Base-by-base conservation (phyloP, 208 protist genomes). In the Kentomonas sorsogonicus region DNA sequence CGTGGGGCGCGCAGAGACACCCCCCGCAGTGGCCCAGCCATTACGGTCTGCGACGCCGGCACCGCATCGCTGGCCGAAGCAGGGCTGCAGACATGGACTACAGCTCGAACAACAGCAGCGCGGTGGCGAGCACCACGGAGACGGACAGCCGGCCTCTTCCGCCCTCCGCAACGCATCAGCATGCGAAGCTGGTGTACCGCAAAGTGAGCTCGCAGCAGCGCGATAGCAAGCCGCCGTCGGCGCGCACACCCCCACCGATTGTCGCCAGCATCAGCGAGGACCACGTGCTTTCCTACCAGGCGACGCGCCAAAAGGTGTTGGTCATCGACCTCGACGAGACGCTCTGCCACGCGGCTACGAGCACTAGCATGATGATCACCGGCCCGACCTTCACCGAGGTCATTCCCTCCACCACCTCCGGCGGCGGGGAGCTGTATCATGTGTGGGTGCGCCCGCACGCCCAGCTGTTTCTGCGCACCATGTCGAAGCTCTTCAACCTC, bases 251-350 rank as follows among this genome's bases (percentile, higher is more conserved):
- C 36, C 11, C 52, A 22, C 78, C 83, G 39, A 44, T 69, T 1
- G 89, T 91, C 36, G 86, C 83, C 0, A 79, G 73, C 47, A 94
- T 94, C 66, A 89, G 83, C 0, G 69, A 71, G 1, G 79, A 89
- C 50, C 86, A 94, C 68, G 86, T 94, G 1, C 69, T 94, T 26
- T 89, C 83, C 20, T 94, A 94, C 63, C 80, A 77, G 16, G 86
- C 83, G 1, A 94, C 86, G 36, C 81, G 88, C 2, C 81, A 91
- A 53, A 94, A 94, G 59, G 88, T 94, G 25, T 71, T 94, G n/a
- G 84, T 91, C 26, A 73, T 94, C 31, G 88, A 94, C 62, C 73
- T 94, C 15, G 88, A 94, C 48, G 88, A 94, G 53, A 94, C 88
- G n/a, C 79, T 94, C 36, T 91, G 82, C 38, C 78, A 89, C 65